These are phyloP conservation scores for Ceratobasidium sp. DNA, from an alignment of 1,284 basidiomycete species.

Conservation along the genomic window DNA sequence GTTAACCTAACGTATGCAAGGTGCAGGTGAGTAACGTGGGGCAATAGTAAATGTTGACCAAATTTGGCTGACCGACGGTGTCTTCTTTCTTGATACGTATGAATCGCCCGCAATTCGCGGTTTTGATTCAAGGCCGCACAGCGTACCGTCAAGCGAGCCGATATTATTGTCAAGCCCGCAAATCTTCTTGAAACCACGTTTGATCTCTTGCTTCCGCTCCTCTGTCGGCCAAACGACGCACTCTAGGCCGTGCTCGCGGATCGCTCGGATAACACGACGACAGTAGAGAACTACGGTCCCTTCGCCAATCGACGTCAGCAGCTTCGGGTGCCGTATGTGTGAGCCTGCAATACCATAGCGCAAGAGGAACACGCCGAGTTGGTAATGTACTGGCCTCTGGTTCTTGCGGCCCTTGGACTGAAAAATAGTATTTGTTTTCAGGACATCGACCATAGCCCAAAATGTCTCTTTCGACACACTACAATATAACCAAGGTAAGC, in stretches of 20 bases:
- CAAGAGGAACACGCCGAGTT: slow-evolving; percentile 10
- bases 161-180: slow-evolving; percentile 4
- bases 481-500: background rate
- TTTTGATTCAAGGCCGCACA: background rate
- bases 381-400: background rate
- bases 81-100: slow-evolving; percentile 12
- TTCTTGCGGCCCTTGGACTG: background rate
- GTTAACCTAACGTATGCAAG: background rate
- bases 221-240: slow-evolving; percentile 17
- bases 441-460: slow-evolving; percentile 2
- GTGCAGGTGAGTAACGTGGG: background rate
- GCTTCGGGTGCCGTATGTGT: background rate
- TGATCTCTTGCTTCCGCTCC: background rate
- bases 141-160: background rate
- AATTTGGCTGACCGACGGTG: background rate
- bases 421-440: background rate
- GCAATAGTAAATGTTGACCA: background rate
- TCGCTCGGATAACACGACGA: background rate
- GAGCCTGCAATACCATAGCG: background rate
- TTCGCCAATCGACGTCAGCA: slow-evolving; percentile 14
- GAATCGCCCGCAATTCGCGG: background rate
- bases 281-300: slow-evolving; percentile 5
- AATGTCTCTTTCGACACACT: slow-evolving; percentile 6
- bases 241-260: background rate
- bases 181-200: background rate